Evolutionary conservation across 805 yeast species (phyloP), one percentile per base, ranked within the genome.

Genomic region (Metschnikowia kunwiensis): DNA sequence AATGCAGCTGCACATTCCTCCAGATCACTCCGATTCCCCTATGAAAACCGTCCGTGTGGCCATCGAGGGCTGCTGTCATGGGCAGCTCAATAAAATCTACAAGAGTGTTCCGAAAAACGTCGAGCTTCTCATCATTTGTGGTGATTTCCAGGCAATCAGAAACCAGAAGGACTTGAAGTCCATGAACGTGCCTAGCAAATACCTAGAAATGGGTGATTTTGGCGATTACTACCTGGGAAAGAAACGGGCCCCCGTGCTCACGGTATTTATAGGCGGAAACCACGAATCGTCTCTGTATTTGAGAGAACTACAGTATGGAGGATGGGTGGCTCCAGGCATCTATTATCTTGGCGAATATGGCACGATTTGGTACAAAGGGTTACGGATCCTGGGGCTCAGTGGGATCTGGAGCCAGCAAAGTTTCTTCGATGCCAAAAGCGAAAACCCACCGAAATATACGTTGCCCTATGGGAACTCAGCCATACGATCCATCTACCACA

Each of bases 191-290:
- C 98, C 98, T 0, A 61, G 63, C 0, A 91, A 91, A 57, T 93
- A 84, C 58, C 71, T 74, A 29, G 58, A 57, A 27, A 53, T 87
- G 49, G 96, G 96, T 2, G 96, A 91, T 50, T 93, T 91, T 57
- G 77, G 74, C 28, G 63, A 73, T 16, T 91, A 88, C 56, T 86
- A 85, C 51, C 54, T 53, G 1, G 86, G 91, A 1, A 46, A 50
- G 13, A 65, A 61, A 30, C 57, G 35, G 19, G 95, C 96, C 0
- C 96, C 96, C 0, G 69, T 82, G 1, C 59, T 78, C 21, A 91
- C 97, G 0, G 48, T 93, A 0, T 83, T 91, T 47, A 77, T 93
- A 27, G 97, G 98, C 3, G 98, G 98, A 0, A 93, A 93, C 60
- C 98, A 93, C 54, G 98, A 93, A 55, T 80, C 93, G 4, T 85